Conservation (phyloP, 352 stramenopile species). For the Phytopythium chamaehyphon region DNA sequence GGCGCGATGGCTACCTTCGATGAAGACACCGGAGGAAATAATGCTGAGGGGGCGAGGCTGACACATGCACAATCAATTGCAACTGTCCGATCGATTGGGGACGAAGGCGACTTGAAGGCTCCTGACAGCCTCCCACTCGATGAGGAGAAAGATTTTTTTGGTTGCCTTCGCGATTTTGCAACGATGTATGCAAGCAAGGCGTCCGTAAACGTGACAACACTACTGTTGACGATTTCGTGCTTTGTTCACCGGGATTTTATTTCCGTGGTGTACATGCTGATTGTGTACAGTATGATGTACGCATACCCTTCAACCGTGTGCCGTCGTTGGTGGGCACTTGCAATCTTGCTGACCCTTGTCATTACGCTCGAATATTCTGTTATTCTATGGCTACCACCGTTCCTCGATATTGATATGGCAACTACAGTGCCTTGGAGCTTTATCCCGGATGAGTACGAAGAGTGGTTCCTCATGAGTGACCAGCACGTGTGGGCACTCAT, state of each 20-base stretch:
- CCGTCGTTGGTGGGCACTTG: slow-evolving; percentile 50
- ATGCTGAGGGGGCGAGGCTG: neutral
- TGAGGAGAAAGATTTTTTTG: slow-evolving; percentile 58
- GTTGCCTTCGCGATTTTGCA: slow-evolving; percentile 57
- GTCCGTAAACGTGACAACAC: slow-evolving; percentile 74
- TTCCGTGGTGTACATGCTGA: slow-evolving; percentile 70
- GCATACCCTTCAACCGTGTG: slow-evolving; percentile 48
- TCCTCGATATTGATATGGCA: slow-evolving; percentile 52
- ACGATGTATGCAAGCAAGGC: slow-evolving; percentile 70
- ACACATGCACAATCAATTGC: neutral
- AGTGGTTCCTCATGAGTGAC: slow-evolving; percentile 58
- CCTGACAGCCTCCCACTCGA: neutral
- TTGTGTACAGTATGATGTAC: slow-evolving; percentile 84
- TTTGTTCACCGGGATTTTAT: slow-evolving; percentile 79
- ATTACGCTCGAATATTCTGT: slow-evolving; percentile 72
- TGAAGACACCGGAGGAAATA: slow-evolving; percentile 10
- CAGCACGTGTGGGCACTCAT: slow-evolving; percentile 81
- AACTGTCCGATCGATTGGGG: neutral
- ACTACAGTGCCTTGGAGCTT: slow-evolving; percentile 52
- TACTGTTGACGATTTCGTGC: slow-evolving; percentile 69
- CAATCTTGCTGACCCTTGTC: slow-evolving; percentile 47
- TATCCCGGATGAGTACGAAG: slow-evolving; percentile 51
- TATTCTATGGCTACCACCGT: slow-evolving; percentile 67
- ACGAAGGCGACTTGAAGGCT: neutral
- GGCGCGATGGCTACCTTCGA: slow-evolving; percentile 29